Percentiles rank a stretch among this genome's conserved stretches.
Evolutionary conservation across 768 basidiomycete genomes (phyloP).

Genomic region (Trametes elegans): DNA sequence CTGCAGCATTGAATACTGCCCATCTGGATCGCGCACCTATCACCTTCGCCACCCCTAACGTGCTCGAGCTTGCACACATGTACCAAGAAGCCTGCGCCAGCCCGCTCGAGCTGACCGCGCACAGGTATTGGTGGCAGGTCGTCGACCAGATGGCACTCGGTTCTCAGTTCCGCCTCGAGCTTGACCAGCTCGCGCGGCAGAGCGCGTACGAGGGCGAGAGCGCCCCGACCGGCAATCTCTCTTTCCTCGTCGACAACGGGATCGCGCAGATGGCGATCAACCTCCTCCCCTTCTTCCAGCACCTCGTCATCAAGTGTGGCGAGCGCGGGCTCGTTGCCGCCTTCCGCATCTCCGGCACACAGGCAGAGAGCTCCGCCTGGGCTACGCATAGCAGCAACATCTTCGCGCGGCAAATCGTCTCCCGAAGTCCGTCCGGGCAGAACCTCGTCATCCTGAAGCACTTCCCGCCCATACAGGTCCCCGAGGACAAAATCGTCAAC

Average conservation of each 20-base stretch:
- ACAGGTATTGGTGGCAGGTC: conserved; percentile 60
- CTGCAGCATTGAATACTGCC: conserved; percentile 34
- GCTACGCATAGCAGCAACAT: conserved; percentile 44
- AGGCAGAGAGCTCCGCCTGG: conserved; percentile 51
- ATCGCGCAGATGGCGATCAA: conserved; percentile 77
- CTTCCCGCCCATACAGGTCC: conserved; percentile 56
- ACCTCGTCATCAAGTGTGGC: conserved; percentile 86
- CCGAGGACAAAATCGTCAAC: conserved; percentile 44
- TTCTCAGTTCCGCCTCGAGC: conserved; percentile 59
- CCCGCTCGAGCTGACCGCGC: conserved; percentile 47
- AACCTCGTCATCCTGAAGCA: conserved; percentile 67
- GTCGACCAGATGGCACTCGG: conserved; percentile 68
- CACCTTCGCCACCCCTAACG: conserved; percentile 80
- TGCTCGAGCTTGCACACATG: conserved; percentile 68
- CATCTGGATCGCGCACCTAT: conserved; percentile 45
- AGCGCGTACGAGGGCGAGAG: conserved; percentile 40
- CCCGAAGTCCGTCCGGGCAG: conserved; percentile 41
- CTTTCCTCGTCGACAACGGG: conserved; percentile 68
- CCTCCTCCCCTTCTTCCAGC: conserved; percentile 81
- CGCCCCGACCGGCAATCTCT: conserved; percentile 40
- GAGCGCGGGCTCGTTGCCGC: conserved; percentile 60
- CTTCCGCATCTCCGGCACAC: conserved; percentile 49
- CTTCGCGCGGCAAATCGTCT: conserved; percentile 48
- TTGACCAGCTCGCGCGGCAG: conserved; percentile 57
- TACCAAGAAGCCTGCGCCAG: conserved; percentile 49